A percentile compares a stretch with the other conserved stretches of the same genome.
phyloP scores from a whole-genome alignment of 2,329 filamentous ascomycete genomes.

The Aaosphaeria arxii region DNA sequence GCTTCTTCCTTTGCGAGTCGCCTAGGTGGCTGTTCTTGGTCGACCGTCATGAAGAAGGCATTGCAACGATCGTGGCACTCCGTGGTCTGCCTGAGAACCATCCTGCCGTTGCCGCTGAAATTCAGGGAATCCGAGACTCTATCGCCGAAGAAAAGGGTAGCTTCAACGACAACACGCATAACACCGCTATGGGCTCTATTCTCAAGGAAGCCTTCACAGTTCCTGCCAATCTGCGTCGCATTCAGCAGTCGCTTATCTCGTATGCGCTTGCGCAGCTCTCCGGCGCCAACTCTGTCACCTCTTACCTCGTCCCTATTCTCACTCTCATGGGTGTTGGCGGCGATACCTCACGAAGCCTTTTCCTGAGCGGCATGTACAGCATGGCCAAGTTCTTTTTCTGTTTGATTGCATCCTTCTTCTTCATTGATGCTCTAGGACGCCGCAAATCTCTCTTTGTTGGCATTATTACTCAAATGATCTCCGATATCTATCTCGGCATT shows the following conservation, averaged over 20 bases:
- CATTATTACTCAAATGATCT: conserved; percentile 39
- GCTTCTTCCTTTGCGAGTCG: conserved; percentile 32
- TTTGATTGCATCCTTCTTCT: conserved; percentile 43
- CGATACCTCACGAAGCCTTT: conserved; percentile 31
- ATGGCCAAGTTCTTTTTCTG: conserved; percentile 44
- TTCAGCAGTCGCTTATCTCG: conserved; percentile 9
- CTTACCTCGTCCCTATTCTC: conserved; percentile 45
- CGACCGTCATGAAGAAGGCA: conserved; percentile 24
- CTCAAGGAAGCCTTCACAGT: conserved; percentile 13
- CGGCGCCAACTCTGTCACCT: conserved; percentile 44
- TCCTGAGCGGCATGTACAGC: conserved; percentile 44
- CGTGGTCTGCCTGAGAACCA: conserved; percentile 16
- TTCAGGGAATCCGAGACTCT: conserved; percentile 5
- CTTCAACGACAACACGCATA: not conserved
- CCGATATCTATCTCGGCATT: conserved; percentile 42
- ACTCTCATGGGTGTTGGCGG: conserved; percentile 33
- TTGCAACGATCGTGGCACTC: conserved; percentile 21
- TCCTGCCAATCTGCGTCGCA: conserved; percentile 9
- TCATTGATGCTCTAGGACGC: conserved; percentile 44
- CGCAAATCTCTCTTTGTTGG: conserved; percentile 31
- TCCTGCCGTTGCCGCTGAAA: conserved; percentile 5
- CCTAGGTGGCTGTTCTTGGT: conserved; percentile 36
- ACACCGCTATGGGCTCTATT: conserved; percentile 2
- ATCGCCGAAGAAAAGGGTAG: conserved; percentile 5
- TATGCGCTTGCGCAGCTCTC: conserved; percentile 39